A percentile compares a stretch with the other conserved stretches of the same genome.
Conservation (phyloP, 2,329 filamentous ascomycete species). For the Penicillium sp. region DNA sequence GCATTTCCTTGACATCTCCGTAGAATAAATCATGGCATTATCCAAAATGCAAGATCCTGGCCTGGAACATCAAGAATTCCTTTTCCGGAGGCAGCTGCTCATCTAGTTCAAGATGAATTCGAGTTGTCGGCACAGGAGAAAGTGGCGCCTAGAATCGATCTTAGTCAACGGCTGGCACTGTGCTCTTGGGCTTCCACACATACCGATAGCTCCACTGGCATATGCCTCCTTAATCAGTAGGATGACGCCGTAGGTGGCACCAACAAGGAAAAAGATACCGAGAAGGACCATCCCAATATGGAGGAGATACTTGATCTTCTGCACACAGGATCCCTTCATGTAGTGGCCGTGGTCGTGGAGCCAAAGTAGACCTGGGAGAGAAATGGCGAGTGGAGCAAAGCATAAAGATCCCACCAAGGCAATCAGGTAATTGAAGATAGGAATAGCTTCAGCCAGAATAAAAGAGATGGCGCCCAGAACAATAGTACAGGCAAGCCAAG, state of each 20-base stretch:
- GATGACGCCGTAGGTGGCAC: conserved; percentile 40
- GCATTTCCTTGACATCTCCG: neutral
- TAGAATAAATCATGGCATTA: neutral
- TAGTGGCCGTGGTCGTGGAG: conserved; percentile 50
- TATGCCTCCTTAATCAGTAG: conserved; percentile 28
- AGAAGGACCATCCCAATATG: conserved; percentile 47
- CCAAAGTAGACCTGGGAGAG: conserved; percentile 53
- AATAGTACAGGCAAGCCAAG: conserved; percentile 53
- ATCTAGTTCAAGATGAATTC: neutral
- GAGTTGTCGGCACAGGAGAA: conserved; percentile 31
- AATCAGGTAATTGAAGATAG: conserved; percentile 57
- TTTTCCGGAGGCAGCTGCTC: neutral
- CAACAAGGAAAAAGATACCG: conserved; percentile 49
- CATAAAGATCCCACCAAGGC: conserved; percentile 52
- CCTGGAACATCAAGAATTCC: neutral
- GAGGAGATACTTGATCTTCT: conserved; percentile 43
- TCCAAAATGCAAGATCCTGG: neutral
- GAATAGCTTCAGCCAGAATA: conserved; percentile 54
- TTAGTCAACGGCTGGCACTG: neutral
- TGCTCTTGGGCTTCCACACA: neutral
- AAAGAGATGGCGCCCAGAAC: conserved; percentile 48
- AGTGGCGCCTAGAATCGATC: conserved; percentile 15
- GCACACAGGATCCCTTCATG: conserved; percentile 35
- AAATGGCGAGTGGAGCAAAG: conserved; percentile 54
- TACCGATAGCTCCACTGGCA: conserved; percentile 17